Evolutionary conservation across 2,329 filamentous ascomycete genomes (phyloP).

Genomic region (Diplodia seriata): DNA sequence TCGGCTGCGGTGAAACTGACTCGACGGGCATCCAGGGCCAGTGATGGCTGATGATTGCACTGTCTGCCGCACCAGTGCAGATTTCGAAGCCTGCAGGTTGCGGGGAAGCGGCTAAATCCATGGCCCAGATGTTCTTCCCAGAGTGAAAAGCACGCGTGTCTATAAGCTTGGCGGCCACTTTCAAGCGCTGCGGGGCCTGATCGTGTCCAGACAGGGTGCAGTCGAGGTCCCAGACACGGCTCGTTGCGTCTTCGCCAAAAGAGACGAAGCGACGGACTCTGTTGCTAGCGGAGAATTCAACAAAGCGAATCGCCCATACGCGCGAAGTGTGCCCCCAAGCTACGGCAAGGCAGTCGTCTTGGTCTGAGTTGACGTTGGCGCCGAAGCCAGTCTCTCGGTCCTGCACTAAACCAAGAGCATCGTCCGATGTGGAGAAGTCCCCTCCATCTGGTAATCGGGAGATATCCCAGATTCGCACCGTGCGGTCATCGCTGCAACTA

Average conservation of each 20-base stretch:
- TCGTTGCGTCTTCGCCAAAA: constrained; percentile 83
- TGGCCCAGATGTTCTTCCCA: constrained; percentile 92
- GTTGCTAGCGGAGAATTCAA: background rate
- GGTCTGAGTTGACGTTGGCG: constrained; percentile 36
- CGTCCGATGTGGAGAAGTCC: constrained; percentile 38
- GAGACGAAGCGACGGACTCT: constrained; percentile 64
- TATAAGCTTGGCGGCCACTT: constrained; percentile 57
- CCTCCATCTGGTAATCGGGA: constrained; percentile 56
- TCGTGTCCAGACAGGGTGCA: constrained; percentile 23
- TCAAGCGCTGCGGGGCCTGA: background rate
- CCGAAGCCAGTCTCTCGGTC: constrained; percentile 55
- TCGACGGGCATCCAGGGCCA: constrained; percentile 25
- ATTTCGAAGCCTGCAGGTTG: constrained; percentile 34
- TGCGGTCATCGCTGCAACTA: constrained; percentile 94
- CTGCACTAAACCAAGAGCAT: constrained; percentile 38
- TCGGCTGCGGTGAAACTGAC: constrained; percentile 24
- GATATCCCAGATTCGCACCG: constrained; percentile 86
- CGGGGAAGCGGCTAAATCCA: constrained; percentile 50
- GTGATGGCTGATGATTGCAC: constrained; percentile 56
- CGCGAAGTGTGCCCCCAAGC: constrained; percentile 87
- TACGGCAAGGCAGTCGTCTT: constrained; percentile 65
- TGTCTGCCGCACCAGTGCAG: constrained; percentile 82
- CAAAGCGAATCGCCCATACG: constrained; percentile 85
- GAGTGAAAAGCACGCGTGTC: constrained; percentile 70
- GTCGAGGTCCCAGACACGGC: constrained; percentile 69